Percentiles rank a stretch among this genome's conserved stretches.
These are phyloP conservation scores for Austroboletus sp. DNA, from an alignment of 1,284 basidiomycete genomes.

Conservation along the genomic window DNA sequence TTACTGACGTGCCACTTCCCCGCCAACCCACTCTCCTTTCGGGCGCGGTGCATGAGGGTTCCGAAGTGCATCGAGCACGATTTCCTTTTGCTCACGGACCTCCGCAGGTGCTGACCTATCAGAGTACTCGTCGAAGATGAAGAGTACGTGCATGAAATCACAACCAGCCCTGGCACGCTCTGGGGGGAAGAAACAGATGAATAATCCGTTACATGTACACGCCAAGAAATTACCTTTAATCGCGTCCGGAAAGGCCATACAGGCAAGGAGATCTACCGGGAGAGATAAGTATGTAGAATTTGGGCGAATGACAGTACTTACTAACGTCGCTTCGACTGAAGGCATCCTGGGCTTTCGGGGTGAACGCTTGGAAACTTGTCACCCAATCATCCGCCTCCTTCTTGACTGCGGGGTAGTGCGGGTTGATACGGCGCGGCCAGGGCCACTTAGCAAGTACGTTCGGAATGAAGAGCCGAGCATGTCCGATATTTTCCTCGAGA, in stretches of 20 bases:
- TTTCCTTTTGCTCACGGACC: slow-evolving; percentile 28
- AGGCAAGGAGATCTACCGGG: slow-evolving; percentile 5
- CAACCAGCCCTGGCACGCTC: slow-evolving; percentile 24
- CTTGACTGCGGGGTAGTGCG: slow-evolving; percentile 6
- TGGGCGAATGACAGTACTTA: not conserved
- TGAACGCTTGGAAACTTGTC: slow-evolving; percentile 5
- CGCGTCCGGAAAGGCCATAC: slow-evolving; percentile 6
- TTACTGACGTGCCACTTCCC: slow-evolving; percentile 17
- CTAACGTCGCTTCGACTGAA: slow-evolving; percentile 8
- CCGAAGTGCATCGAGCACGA: slow-evolving; percentile 34
- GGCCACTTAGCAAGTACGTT: slow-evolving; percentile 10
- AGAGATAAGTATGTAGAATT: not conserved
- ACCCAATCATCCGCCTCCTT: slow-evolving; percentile 5
- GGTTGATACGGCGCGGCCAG: slow-evolving; percentile 8
- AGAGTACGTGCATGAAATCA: slow-evolving; percentile 41
- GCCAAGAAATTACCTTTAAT: slow-evolving; percentile 2
- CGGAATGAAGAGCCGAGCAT: slow-evolving; percentile 6
- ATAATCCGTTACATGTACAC: no score
- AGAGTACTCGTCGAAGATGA: slow-evolving; percentile 39
- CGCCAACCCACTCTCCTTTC: slow-evolving; percentile 10
- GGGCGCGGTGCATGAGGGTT: slow-evolving; percentile 12
- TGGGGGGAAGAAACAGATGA: not conserved
- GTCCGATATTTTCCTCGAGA: not conserved
- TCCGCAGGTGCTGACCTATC: slow-evolving; percentile 30
- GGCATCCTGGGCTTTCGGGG: slow-evolving; percentile 8